Conservation (phyloP, 441 rosid species). For the Theobroma grandiflorum region DNA sequence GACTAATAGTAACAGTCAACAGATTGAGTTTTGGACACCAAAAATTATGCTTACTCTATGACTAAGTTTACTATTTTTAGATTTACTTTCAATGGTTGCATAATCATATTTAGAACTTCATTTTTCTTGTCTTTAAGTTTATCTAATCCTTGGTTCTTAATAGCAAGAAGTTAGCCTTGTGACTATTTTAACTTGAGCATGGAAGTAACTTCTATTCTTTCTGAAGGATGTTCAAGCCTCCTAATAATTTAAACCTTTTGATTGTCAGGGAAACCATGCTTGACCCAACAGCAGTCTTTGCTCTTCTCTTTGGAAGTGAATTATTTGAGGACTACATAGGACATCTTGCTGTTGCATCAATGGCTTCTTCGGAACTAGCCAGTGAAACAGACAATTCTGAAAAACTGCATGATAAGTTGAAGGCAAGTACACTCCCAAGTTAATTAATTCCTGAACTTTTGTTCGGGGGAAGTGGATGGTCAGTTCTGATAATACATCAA, state of each 20-base stretch:
- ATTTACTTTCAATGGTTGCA: background rate
- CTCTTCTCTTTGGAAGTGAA: conserved; percentile 97
- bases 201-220: background rate
- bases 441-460: background rate
- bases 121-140: background rate
- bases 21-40: background rate
- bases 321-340: conserved; percentile 90
- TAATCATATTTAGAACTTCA: background rate
- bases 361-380: conserved; percentile 82
- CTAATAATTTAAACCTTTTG: conserved; percentile 3
- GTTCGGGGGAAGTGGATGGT: background rate
- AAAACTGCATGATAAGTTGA: conserved; percentile 70
- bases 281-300: conserved; percentile 89
- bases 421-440: conserved; percentile 51
- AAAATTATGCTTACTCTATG: background rate
- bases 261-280: conserved; percentile 78
- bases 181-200: background rate
- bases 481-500: background rate
- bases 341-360: conserved; percentile 87
- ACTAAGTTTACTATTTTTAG: background rate
- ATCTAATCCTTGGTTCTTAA: background rate
- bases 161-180: background rate
- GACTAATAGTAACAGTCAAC: background rate
- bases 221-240: background rate
- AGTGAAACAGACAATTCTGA: conserved; percentile 62